phyloP scores from a whole-genome alignment of 768 basidiomycete species.

The Tricholomella constricta region DNA sequence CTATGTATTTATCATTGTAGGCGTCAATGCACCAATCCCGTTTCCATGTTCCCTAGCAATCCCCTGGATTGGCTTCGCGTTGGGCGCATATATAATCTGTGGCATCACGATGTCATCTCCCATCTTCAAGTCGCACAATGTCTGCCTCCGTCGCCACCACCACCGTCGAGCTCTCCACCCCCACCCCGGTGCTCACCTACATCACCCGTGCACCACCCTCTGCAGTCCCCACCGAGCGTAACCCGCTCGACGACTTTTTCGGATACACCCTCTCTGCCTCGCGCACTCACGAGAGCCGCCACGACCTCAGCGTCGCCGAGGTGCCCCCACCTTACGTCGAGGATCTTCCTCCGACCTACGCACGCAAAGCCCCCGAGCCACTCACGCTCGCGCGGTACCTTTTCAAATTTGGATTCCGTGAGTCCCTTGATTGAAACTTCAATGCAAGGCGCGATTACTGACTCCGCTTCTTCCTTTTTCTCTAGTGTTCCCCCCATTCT shows the following conservation, averaged over 20 bases:
- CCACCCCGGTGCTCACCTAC: slow-evolving; percentile 22
- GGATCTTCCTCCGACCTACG: slow-evolving; percentile 40
- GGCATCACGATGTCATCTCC: not conserved
- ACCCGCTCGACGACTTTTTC: slow-evolving; percentile 35
- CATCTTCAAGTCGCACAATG: slow-evolving; percentile 9
- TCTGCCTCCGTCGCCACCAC: slow-evolving; percentile 14
- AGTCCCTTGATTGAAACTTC: slow-evolving; percentile 23
- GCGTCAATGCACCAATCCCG: not conserved
- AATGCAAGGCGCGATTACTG: too few relatives aligned
- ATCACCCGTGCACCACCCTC: slow-evolving; percentile 20
- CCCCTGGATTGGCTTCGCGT: slow-evolving; percentile 1
- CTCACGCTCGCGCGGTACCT: slow-evolving; percentile 59
- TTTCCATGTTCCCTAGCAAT: not conserved
- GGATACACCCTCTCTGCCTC: slow-evolving; percentile 38
- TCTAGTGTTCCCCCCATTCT: slow-evolving; percentile 63
- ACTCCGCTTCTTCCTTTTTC: too few relatives aligned
- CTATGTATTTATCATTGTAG: slow-evolving; percentile 23
- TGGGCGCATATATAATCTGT: not conserved
- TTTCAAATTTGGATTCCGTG: slow-evolving; percentile 66
- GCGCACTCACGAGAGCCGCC: slow-evolving; percentile 41
- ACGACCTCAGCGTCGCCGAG: slow-evolving; percentile 37
- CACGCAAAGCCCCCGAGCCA: slow-evolving; percentile 43
- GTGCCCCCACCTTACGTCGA: slow-evolving; percentile 47
- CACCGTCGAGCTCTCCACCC: slow-evolving; percentile 12
- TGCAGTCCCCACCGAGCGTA: slow-evolving; percentile 11